Evolutionary conservation across 371 early-diverging fungal species (phyloP).

Genomic region (Nosema granulosis): DNA sequence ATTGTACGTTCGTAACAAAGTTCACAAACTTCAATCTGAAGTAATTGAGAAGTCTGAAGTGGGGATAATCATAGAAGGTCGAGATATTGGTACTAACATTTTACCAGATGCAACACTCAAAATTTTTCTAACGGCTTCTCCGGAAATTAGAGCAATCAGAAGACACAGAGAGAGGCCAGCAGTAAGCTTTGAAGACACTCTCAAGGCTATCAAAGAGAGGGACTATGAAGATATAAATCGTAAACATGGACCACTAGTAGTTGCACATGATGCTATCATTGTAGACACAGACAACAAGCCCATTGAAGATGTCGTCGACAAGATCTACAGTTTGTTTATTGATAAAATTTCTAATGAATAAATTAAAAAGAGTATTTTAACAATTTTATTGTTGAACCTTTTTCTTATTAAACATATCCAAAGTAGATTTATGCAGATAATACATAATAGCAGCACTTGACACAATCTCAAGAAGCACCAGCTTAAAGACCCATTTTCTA

Average conservation of each 20-base stretch:
- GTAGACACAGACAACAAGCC: slow-evolving; percentile 75
- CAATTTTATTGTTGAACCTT: slow-evolving; percentile 34
- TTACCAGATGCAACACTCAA: slow-evolving; percentile 82
- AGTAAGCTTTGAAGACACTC: slow-evolving; percentile 49
- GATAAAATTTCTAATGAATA: slow-evolving; percentile 65
- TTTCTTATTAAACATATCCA: slow-evolving; percentile 57
- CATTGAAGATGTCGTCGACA: slow-evolving; percentile 73
- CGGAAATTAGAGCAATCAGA: slow-evolving; percentile 73
- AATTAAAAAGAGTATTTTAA: slow-evolving; percentile 4
- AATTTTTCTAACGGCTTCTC: slow-evolving; percentile 75
- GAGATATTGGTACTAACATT: slow-evolving; percentile 82
- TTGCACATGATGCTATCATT: slow-evolving; percentile 75
- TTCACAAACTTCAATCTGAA: slow-evolving; percentile 70
- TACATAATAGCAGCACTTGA: slow-evolving; percentile 40
- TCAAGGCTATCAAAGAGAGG: slow-evolving; percentile 66
- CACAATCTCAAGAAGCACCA: slow-evolving; percentile 49
- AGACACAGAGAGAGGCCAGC: slow-evolving; percentile 69
- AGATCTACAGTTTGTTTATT: slow-evolving; percentile 66
- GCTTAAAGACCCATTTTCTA: slow-evolving; percentile 28
- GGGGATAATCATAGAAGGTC: slow-evolving; percentile 83
- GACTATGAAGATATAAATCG: slow-evolving; percentile 75
- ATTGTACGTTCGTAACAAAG: slow-evolving; percentile 69
- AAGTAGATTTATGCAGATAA: slow-evolving; percentile 50
- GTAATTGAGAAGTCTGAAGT: slow-evolving; percentile 65
- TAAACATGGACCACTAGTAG: slow-evolving; percentile 72